These are phyloP conservation scores for Thermomucor indicae-seudaticae DNA, from an alignment of 371 early-diverging fungal species.

Conservation along the genomic window DNA sequence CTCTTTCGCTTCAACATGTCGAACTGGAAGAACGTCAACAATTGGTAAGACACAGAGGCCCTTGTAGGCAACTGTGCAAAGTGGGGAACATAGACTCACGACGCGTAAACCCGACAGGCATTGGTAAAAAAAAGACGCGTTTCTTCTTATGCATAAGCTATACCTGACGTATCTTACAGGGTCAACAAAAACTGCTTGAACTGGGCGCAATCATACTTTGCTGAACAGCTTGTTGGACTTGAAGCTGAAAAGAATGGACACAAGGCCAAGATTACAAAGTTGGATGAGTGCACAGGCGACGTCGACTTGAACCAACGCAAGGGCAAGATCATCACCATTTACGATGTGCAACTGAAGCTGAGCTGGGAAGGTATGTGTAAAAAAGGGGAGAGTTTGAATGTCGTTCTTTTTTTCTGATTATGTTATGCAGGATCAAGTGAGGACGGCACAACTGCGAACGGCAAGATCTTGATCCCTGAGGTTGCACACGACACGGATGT, in stretches of 20 bases:
- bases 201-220: conserved; percentile 74
- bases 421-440: conserved; percentile 43
- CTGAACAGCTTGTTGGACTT: conserved; percentile 47
- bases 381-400: background rate
- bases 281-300: conserved; percentile 67
- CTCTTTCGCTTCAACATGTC: conserved; percentile 12
- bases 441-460: conserved; percentile 67
- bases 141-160: background rate
- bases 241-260: conserved; percentile 43
- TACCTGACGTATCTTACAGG: conserved; percentile 52
- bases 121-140: background rate
- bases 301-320: conserved; percentile 86
- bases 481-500: conserved; percentile 85
- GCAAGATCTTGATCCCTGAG: conserved; percentile 85
- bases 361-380: conserved; percentile 65
- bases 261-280: conserved; percentile 47
- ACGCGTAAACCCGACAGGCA: background rate
- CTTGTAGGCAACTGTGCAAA: background rate
- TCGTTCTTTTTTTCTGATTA: background rate
- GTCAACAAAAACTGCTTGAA: conserved; percentile 83
- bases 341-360: conserved; percentile 64
- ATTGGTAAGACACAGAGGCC: conserved; percentile 31
- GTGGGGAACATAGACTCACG: background rate
- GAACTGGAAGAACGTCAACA: conserved; percentile 76
- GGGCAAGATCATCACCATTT: conserved; percentile 83